Conservation (phyloP, 441 rosid species). For the Manihot esculenta region DNA sequence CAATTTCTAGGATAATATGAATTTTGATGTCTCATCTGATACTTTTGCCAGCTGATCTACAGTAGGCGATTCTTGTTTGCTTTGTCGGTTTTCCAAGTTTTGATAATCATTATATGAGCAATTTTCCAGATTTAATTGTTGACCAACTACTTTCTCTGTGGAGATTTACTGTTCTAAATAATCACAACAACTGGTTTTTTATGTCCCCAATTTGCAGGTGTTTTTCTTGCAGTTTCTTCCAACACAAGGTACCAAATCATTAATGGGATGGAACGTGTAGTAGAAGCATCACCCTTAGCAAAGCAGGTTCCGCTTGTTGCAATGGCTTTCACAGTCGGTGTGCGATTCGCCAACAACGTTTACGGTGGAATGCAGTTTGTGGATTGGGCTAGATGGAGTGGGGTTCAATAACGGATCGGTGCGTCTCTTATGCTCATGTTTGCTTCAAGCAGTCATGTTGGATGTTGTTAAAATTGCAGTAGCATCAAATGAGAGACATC, state of each 20-base stretch:
- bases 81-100: too few species aligned
- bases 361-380: conserved; percentile 97
- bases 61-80: too few species aligned
- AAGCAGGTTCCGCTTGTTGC: conserved; percentile 79
- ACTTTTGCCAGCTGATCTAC: neutral
- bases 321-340: conserved; percentile 87
- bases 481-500: neutral
- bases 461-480: neutral
- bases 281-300: conserved; percentile 76
- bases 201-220: conserved; percentile 47
- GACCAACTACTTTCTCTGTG: neutral
- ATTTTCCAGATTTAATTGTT: neutral
- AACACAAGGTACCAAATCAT: conserved; percentile 85
- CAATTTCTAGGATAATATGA: neutral
- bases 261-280: conserved; percentile 77
- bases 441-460: neutral
- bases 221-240: conserved; percentile 83
- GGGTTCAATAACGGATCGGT: conserved; percentile 69
- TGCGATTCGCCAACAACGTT: conserved; percentile 82
- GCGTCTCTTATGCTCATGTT: neutral
- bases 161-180: neutral
- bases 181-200: neutral
- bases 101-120: too few species aligned
- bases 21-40: neutral
- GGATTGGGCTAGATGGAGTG: conserved; percentile 96